Evolutionary conservation across 2,329 filamentous ascomycete species (phyloP).

Genomic region (Mariannaea sp.): DNA sequence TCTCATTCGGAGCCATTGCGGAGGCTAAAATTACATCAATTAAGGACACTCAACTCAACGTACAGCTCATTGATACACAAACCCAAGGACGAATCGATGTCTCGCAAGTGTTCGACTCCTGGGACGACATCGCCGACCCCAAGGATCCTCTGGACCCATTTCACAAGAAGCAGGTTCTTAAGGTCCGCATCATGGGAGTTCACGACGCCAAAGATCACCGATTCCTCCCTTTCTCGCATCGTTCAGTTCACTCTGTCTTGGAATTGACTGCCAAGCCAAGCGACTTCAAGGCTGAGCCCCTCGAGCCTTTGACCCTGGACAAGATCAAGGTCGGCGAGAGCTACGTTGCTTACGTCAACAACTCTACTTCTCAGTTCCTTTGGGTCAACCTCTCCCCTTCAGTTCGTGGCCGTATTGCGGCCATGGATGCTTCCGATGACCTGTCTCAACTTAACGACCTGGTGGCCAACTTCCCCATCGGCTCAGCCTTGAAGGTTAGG

Average conservation of each 20-base stretch:
- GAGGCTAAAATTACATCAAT: constrained; percentile 82
- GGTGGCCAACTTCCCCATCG: constrained; percentile 80
- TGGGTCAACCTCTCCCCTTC: constrained; percentile 93
- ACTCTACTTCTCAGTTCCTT: constrained; percentile 75
- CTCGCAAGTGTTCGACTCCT: constrained; percentile 86
- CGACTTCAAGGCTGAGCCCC: constrained; percentile 55
- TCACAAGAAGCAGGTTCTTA: constrained; percentile 69
- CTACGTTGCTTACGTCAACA: constrained; percentile 89
- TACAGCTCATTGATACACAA: constrained; percentile 73
- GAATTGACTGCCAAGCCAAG: constrained; percentile 84
- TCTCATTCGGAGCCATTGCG: constrained; percentile 72
- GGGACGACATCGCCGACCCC: constrained; percentile 82
- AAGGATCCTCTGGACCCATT: constrained; percentile 80
- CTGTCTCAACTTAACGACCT: constrained; percentile 78
- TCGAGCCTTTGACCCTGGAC: constrained; percentile 67
- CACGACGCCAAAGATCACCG: constrained; percentile 90
- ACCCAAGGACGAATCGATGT: constrained; percentile 92
- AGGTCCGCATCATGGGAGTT: constrained; percentile 80
- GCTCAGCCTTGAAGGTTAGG: constrained; percentile 82
- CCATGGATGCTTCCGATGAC: constrained; percentile 87
- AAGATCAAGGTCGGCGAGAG: constrained; percentile 73
- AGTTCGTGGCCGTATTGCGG: constrained; percentile 80
- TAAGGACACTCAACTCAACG: constrained; percentile 91
- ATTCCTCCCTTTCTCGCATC: constrained; percentile 89
- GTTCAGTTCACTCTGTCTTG: constrained; percentile 78